A percentile compares a stretch with the other conserved stretches of the same genome.
These are phyloP conservation scores for Arthroderma uncinatum DNA, from an alignment of 2,329 filamentous ascomycete species.

Conservation along the genomic window DNA sequence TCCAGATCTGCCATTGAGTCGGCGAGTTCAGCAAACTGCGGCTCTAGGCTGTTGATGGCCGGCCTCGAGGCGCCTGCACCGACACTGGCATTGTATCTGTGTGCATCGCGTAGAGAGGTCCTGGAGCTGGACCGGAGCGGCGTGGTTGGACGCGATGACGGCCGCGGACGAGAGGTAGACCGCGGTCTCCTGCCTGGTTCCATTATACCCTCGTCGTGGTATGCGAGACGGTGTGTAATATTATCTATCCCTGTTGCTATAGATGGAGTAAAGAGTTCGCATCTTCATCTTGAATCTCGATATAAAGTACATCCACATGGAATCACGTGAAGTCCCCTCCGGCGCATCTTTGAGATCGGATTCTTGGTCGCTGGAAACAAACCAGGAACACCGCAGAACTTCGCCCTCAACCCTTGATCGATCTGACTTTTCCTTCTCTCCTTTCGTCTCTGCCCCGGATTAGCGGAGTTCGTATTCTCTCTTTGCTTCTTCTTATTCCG, in stretches of 20 bases:
- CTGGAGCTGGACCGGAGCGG: conserved; percentile 83
- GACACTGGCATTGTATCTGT: conserved; percentile 41
- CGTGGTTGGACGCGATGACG: conserved; percentile 70
- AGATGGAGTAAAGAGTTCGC: too few species aligned
- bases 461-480: conserved; percentile 7
- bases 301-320: neutral
- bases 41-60: conserved; percentile 66
- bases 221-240: too few species aligned
- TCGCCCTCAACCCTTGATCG: neutral
- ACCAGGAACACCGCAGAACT: neutral
- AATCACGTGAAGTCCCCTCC: neutral
- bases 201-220: too few species aligned
- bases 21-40: conserved; percentile 82
- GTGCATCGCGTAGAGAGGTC: conserved; percentile 72
- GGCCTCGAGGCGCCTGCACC: conserved; percentile 42
- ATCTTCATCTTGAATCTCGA: neutral
- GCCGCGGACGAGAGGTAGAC: conserved; percentile 51
- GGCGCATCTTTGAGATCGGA: neutral
- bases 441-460: neutral
- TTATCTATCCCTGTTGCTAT: too few species aligned
- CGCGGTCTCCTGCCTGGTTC: conserved; percentile 28
- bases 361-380: neutral
- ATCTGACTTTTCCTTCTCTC: neutral
- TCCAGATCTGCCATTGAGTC: conserved; percentile 93
- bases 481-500: neutral